These are phyloP conservation scores for Lachancea lanzarotensis DNA, from an alignment of 805 yeast genomes.

Conservation along the genomic window DNA sequence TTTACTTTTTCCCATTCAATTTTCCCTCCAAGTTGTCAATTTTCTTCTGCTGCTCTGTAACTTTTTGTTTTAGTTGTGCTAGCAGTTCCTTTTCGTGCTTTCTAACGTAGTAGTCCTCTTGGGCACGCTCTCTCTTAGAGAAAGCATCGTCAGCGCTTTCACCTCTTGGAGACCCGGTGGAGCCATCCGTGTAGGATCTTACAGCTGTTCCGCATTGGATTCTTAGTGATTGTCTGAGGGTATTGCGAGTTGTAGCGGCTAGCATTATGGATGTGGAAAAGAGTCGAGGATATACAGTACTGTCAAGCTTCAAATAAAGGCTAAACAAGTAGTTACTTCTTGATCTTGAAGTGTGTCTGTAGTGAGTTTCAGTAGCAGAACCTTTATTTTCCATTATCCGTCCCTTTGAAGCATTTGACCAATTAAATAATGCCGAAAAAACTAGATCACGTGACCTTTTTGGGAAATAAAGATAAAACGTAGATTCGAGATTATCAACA, in stretches of 20 bases:
- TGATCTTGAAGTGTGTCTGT: no score
- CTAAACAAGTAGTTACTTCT: no score
- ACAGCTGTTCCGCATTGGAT: slow-evolving; percentile 13
- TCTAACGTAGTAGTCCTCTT: slow-evolving; percentile 78
- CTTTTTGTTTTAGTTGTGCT: slow-evolving; percentile 64
- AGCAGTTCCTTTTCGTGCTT: slow-evolving; percentile 88
- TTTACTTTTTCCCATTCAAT: slow-evolving; percentile 16
- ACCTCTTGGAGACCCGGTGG: slow-evolving; percentile 54
- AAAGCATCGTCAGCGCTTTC: slow-evolving; percentile 53
- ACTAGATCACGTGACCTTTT: background rate
- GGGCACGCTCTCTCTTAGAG: slow-evolving; percentile 86
- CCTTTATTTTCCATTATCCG: background rate
- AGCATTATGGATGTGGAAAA: slow-evolving; percentile 12
- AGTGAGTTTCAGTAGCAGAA: no score
- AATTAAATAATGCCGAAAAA: background rate
- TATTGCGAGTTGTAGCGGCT: slow-evolving; percentile 16
- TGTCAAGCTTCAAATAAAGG: no score
- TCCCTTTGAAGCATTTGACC: background rate
- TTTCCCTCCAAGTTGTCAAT: slow-evolving; percentile 46
- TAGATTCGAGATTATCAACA: no score
- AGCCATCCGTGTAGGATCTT: slow-evolving; percentile 46
- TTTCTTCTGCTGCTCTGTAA: slow-evolving; percentile 67
- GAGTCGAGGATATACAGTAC: background rate
- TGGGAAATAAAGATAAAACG: no score
- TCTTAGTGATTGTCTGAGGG: slow-evolving; percentile 25